These are phyloP conservation scores for Pelargonium myrrhifolium DNA, from an alignment of 441 rosid genomes.

Conservation along the genomic window DNA sequence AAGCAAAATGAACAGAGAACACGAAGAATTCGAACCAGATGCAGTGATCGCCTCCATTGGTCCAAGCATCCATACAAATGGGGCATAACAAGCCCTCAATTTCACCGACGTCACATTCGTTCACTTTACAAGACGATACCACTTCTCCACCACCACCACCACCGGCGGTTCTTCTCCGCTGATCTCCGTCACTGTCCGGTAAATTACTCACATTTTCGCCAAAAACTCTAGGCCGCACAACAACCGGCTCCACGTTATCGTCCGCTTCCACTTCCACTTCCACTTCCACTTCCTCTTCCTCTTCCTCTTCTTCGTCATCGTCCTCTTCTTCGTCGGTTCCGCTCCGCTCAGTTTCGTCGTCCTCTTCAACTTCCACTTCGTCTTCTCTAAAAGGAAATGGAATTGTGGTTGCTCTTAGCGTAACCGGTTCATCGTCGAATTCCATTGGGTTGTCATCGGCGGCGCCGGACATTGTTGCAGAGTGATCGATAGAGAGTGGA, in stretches of 20 bases:
- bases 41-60: constrained; percentile 56
- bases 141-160: constrained; percentile 24
- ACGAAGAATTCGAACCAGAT: constrained; percentile 37
- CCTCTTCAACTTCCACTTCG: background rate
- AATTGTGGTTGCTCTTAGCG: too few relatives aligned
- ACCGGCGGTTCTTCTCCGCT: constrained; percentile 24
- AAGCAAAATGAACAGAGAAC: background rate
- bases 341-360: background rate
- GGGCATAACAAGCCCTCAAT: constrained; percentile 66
- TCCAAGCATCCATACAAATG: constrained; percentile 85
- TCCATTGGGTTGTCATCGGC: too few relatives aligned
- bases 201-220: constrained; percentile 6
- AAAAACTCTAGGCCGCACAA: constrained; percentile 25
- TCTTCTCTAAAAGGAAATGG: too few relatives aligned
- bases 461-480: too few relatives aligned
- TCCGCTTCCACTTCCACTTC: constrained; percentile 21
- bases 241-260: constrained; percentile 13
- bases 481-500: too few relatives aligned
- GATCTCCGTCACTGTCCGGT: constrained; percentile 18
- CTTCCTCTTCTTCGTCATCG: constrained; percentile 23
- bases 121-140: constrained; percentile 35
- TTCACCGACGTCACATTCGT: constrained; percentile 40
- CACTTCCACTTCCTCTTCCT: constrained; percentile 20
- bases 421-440: too few relatives aligned
- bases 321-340: constrained; percentile 10